These are phyloP conservation scores for Passalora sequoiae DNA, from an alignment of 2,329 filamentous ascomycete genomes.

Conservation along the genomic window DNA sequence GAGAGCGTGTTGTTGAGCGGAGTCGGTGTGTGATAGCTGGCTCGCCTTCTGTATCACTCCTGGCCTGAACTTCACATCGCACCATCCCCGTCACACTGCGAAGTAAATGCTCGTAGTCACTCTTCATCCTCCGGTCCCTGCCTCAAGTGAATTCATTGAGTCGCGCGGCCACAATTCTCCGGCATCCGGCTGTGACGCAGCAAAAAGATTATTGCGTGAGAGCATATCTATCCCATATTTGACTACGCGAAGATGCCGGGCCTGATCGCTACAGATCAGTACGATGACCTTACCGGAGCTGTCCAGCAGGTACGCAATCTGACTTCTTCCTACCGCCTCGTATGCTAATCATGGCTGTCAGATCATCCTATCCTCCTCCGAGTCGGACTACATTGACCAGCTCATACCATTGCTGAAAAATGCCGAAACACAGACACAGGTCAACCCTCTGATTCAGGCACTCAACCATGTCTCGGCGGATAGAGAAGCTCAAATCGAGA, in stretches of 20 bases:
- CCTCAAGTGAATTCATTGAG: no score
- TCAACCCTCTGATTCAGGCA: conserved; percentile 66
- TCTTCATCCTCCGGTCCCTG: no score
- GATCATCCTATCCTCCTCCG: conserved; percentile 89
- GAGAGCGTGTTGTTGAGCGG: no score
- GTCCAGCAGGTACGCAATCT: conserved; percentile 45
- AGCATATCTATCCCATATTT: no score
- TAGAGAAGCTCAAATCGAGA: conserved; percentile 85
- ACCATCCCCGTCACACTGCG: no score
- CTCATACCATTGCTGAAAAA: conserved; percentile 91
- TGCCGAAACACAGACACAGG: conserved; percentile 65
- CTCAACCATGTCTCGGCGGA: conserved; percentile 77
- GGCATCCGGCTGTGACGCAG: no score
- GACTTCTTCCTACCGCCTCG: not conserved
- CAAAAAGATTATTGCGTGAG: no score
- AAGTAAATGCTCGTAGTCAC: no score
- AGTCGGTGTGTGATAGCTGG: no score
- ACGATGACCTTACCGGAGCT: conserved; percentile 45
- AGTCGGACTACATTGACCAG: conserved; percentile 91
- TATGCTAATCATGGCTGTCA: conserved; percentile 38
- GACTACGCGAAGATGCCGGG: conserved; percentile 37
- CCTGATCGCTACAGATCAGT: conserved; percentile 36
- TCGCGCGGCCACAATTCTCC: no score
- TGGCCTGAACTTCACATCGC: no score
- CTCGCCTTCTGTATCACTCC: no score